Conservation (phyloP, 352 stramenopile species). For the Globisporangium acanthophoron region DNA sequence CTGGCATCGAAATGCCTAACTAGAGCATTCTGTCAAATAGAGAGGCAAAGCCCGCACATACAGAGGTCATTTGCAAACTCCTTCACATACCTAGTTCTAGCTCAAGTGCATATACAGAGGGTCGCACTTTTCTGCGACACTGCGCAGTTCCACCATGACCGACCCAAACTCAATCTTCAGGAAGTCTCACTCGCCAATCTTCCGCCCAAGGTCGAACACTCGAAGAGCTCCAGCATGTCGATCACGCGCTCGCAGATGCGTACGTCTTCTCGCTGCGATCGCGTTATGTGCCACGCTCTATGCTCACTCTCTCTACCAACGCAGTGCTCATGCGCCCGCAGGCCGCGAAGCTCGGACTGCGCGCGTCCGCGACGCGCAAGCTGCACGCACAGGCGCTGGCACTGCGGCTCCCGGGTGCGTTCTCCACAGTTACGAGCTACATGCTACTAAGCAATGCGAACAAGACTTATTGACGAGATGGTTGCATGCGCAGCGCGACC, state of each 20-base stretch:
- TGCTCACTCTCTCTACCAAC: neutral
- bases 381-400: slow-evolving; percentile 22
- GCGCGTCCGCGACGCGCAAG: slow-evolving; percentile 26
- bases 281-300: neutral
- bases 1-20: no score
- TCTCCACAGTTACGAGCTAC: neutral
- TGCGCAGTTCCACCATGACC: neutral
- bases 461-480: no score
- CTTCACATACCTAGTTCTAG: neutral
- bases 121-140: neutral
- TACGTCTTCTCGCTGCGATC: neutral
- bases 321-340: slow-evolving; percentile 42
- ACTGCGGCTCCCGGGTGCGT: slow-evolving; percentile 23
- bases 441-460: neutral
- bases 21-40: no score
- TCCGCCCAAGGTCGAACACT: neutral
- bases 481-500: slow-evolving; percentile 8
- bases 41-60: neutral
- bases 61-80: neutral
- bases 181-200: neutral
- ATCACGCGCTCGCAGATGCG: slow-evolving; percentile 15
- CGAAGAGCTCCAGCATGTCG: slow-evolving; percentile 5
- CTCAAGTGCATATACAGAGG: neutral
- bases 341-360: slow-evolving; percentile 25
- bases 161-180: neutral